Evolutionary conservation across 1,284 basidiomycete genomes (phyloP).

Genomic region (Somion occarium): DNA sequence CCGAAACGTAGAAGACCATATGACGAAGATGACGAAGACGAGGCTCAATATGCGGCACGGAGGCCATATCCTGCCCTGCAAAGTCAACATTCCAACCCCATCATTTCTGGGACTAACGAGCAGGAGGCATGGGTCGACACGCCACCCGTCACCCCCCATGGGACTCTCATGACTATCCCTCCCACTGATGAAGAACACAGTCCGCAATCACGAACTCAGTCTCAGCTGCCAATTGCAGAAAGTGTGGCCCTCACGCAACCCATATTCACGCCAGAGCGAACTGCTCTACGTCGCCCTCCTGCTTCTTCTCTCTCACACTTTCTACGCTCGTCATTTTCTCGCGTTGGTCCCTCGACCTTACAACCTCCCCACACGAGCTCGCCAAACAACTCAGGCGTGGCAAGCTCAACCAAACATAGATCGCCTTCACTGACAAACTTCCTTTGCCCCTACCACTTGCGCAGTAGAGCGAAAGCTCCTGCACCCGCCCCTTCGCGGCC

Average conservation of each 20-base stretch:
- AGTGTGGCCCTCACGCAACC: too few relatives aligned
- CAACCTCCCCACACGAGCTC: neutral
- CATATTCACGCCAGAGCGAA: too few relatives aligned
- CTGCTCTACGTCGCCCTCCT: too few relatives aligned
- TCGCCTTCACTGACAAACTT: neutral
- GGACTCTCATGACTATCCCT: slow-evolving; percentile 26
- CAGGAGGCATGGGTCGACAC: slow-evolving; percentile 43
- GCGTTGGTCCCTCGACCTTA: neutral
- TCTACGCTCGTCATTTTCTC: neutral
- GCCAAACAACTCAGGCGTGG: neutral
- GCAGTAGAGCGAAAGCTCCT: neutral
- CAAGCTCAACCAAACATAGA: neutral
- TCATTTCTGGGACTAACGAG: too few relatives aligned
- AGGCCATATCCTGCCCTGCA: too few relatives aligned
- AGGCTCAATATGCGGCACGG: too few relatives aligned
- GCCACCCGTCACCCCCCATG: slow-evolving; percentile 50
- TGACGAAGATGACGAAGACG: slow-evolving; percentile 1
- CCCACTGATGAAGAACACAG: neutral
- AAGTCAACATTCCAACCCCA: too few relatives aligned
- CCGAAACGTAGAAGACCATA: slow-evolving; percentile 3
- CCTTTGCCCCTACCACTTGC: neutral
- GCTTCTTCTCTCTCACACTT: too few relatives aligned
- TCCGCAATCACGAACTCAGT: neutral
- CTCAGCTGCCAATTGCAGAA: too few relatives aligned
- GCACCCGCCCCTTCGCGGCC: neutral